These are phyloP conservation scores for Aphanoascus verrucosus DNA, from an alignment of 2,329 filamentous ascomycete species.

Conservation along the genomic window DNA sequence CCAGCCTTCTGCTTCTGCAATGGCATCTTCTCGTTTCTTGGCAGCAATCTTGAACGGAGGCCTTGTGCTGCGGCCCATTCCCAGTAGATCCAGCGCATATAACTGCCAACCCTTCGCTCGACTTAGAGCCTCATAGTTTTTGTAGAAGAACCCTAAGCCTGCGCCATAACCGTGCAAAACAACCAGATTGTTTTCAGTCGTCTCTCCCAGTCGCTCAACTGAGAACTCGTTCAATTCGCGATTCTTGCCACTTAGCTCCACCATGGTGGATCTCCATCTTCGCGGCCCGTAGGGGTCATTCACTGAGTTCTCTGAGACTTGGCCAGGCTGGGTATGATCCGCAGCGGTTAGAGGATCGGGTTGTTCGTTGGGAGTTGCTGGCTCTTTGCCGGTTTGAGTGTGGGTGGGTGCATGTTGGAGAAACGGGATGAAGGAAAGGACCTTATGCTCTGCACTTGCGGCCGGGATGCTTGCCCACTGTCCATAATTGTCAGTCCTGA, in stretches of 20 bases:
- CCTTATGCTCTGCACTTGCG: constrained; percentile 72
- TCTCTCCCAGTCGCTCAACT: constrained; percentile 69
- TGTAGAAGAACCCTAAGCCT: constrained; percentile 94
- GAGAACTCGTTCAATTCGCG: constrained; percentile 87
- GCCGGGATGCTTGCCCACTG: constrained; percentile 82
- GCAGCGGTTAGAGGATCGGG: constrained; percentile 26
- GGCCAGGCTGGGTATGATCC: constrained; percentile 30
- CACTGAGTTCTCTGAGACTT: constrained; percentile 40
- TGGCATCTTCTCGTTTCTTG: constrained; percentile 69
- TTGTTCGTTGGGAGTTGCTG: constrained; percentile 12
- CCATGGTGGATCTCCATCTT: constrained; percentile 75
- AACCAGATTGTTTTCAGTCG: constrained; percentile 73
- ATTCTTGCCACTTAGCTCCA: constrained; percentile 73
- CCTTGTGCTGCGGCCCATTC: constrained; percentile 81
- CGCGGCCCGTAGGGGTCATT: constrained; percentile 75
- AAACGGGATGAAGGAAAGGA: constrained; percentile 76
- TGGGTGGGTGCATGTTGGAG: constrained; percentile 61
- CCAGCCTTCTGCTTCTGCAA: constrained; percentile 83
- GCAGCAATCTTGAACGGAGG: constrained; percentile 76
- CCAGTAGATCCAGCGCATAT: constrained; percentile 87
- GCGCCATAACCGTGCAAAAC: constrained; percentile 97
- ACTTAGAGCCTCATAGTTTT: constrained; percentile 85
- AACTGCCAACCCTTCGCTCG: constrained; percentile 72
- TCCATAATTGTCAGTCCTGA: constrained; percentile 6
- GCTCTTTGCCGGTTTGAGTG: constrained; percentile 47